These are phyloP conservation scores for Phytophthora hibernalis DNA, from an alignment of 352 stramenopile species.

Conservation along the genomic window DNA sequence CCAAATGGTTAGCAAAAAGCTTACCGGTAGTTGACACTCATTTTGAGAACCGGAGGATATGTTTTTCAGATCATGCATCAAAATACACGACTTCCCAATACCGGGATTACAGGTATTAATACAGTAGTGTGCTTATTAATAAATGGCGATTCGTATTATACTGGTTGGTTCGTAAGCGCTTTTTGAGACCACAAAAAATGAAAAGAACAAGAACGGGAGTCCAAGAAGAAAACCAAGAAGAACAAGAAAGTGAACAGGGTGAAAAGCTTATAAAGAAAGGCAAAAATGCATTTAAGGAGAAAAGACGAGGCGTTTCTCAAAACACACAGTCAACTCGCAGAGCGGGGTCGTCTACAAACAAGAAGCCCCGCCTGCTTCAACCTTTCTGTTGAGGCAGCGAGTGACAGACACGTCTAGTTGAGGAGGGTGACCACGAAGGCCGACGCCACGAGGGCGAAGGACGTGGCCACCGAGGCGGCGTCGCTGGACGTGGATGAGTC, in stretches of 20 bases:
- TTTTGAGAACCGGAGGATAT: no score
- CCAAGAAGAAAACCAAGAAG: background rate
- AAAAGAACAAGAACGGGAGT: background rate
- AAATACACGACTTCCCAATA: no score
- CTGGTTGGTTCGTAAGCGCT: no score
- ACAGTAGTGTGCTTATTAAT: no score
- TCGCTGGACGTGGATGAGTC: conserved; percentile 33
- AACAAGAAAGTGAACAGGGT: no score
- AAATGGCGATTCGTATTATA: no score
- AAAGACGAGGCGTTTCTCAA: conserved; percentile 18
- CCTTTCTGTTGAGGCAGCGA: conserved; percentile 22
- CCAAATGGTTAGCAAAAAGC: no score
- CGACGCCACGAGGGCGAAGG: conserved; percentile 38
- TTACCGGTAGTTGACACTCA: no score
- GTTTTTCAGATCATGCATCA: no score
- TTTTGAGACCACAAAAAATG: no score
- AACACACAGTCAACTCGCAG: conserved; percentile 31
- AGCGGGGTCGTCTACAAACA: background rate
- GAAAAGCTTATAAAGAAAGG: conserved; percentile 39
- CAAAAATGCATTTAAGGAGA: conserved; percentile 44
- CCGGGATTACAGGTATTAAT: no score
- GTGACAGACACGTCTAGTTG: conserved; percentile 46
- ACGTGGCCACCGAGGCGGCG: conserved; percentile 36
- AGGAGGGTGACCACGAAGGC: conserved; percentile 40
- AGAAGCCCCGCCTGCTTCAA: conserved; percentile 11